Evolutionary conservation across 192 early-diverging fungal species (phyloP), one percentile per base, ranked within the genome.

Genomic region (Phycomyces nitens): DNA sequence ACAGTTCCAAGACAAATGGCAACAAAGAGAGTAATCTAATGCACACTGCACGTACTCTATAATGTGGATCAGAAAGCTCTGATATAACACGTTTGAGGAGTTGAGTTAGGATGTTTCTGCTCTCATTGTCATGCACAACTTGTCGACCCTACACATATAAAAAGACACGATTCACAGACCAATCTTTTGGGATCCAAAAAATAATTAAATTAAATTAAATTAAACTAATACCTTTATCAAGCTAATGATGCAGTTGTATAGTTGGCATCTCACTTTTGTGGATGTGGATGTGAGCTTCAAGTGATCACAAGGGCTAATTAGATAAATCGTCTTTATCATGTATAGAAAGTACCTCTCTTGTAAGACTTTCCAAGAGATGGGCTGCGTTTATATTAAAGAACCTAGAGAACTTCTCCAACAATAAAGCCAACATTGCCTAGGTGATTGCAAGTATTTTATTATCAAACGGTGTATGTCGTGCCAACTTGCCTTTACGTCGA

Each of bases 11-110:
- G 1, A 79, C 56, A 3, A 73, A 73, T 23, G 77, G 66, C 41
- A 83, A 50, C 0, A 72, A 62, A 5, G 83, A 68, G 4, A 85
- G 55, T 24, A 85, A 65, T 1, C 72, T 58, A 10, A 85, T 63
- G 29, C 74, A 75, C 2, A 68, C 70, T 6, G 79, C 71, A 24
- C 79, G 73, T 21, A 85, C 71, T 56, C 78, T 66, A 54, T 79
- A 70, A 57, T 85, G 81, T 9, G 73, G 65, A 51, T 82, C 77
- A 6, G 66, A 71, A 15, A 82, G 65, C 11, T 82, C 81, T 0
- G 63, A 39, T 5, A 77, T 70, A 3, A 71, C 65, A 10, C 55
- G 65, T 2, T 69, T 67, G 38, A 70, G 71, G 8, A 85, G 57
- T 16, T 51, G 58, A 14, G 70, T 39, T 1, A 81, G 42, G 0